Percentiles rank a stretch among this genome's conserved stretches.
Evolutionary conservation across 192 early-diverging fungal genomes (phyloP).

Genomic region (Mortierella claussenii): DNA sequence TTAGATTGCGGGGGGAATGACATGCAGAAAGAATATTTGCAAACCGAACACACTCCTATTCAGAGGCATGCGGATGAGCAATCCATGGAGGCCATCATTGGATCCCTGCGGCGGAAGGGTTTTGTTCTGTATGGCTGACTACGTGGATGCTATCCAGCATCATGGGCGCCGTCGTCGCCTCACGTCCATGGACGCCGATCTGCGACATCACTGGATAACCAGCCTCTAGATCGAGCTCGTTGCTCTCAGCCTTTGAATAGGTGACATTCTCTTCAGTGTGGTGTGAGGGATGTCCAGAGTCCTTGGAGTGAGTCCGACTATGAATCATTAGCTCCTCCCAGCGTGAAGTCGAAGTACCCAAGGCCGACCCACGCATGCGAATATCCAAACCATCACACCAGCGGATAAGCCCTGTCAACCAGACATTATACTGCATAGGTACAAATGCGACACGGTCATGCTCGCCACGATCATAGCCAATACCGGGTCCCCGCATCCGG

Average conservation of each 20-base stretch:
- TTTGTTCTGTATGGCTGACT: slow-evolving; percentile 7
- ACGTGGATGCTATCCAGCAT: slow-evolving; percentile 21
- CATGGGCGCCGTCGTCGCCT: slow-evolving; percentile 6
- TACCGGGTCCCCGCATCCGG: slow-evolving; percentile 45
- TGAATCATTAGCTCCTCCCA: slow-evolving; percentile 28
- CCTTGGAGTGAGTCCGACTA: background rate
- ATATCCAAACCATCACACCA: slow-evolving; percentile 58
- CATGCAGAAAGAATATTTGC: too few species aligned
- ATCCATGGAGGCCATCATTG: too few species aligned
- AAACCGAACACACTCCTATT: too few species aligned
- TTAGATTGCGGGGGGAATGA: too few species aligned
- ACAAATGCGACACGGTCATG: slow-evolving; percentile 51
- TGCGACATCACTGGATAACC: background rate
- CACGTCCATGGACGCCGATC: slow-evolving; percentile 11
- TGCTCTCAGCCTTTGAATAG: slow-evolving; percentile 13
- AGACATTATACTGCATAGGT: slow-evolving; percentile 55
- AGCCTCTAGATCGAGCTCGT: background rate
- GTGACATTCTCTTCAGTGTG: too few species aligned
- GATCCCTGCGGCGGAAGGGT: background rate
- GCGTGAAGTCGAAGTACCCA: background rate
- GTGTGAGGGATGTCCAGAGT: background rate
- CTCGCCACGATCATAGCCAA: slow-evolving; percentile 42
- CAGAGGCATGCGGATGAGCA: too few species aligned
- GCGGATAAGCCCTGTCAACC: slow-evolving; percentile 45
- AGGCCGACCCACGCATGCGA: slow-evolving; percentile 27